Evolutionary conservation across 1,284 basidiomycete species (phyloP), one percentile per base, ranked within the genome.

Genomic region (Ganoderma sinense): DNA sequence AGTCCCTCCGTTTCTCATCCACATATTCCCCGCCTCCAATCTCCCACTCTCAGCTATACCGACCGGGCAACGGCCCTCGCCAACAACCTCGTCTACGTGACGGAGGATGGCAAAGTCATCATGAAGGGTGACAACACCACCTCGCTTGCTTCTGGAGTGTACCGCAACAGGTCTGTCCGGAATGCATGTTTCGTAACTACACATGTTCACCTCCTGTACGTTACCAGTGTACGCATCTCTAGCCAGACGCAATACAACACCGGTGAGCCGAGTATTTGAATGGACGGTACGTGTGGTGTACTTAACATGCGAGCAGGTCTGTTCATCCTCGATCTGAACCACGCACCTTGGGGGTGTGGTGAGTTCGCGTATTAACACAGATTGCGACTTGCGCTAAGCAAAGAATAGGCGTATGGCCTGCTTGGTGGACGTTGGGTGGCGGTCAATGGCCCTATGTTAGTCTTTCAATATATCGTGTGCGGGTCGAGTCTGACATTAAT

Each of bases 51-150:
- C 67, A 91, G 88, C 65, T 92, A 90, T 76, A 85, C 89, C 58
- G 80, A 89, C 74, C 72, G 78, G 61, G 76, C 79, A 31, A 83
- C 81, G 51, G 89, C 90, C 13, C 84, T 87, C 74, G 77, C 80
- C 20, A 74, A 82, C 51, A 80, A 82, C 43, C 82, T 91, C 10
- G 85, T 84, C 6, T 91, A 84, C 76, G 85, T 91, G 20, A 83
- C 84, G 36, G 82, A 84, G 20, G 82, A 91, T 75, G 86, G 85
- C 36, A 85, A 84, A 55, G 90, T 91, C 31, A 84, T 93, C 36
- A 94, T 94, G 91, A 88, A 90, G 75, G 91, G 90, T 14, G 92
- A 94, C 69, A 85, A 93, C 74, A 89, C 85, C 0, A 89, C 85
- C 20, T 81, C 79, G 78, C 78, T 94, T 59, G 71, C 82, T 2